phyloP scores from a whole-genome alignment of 495 filamentous ascomycete genomes.

The Talaromyces nanjingensis region DNA sequence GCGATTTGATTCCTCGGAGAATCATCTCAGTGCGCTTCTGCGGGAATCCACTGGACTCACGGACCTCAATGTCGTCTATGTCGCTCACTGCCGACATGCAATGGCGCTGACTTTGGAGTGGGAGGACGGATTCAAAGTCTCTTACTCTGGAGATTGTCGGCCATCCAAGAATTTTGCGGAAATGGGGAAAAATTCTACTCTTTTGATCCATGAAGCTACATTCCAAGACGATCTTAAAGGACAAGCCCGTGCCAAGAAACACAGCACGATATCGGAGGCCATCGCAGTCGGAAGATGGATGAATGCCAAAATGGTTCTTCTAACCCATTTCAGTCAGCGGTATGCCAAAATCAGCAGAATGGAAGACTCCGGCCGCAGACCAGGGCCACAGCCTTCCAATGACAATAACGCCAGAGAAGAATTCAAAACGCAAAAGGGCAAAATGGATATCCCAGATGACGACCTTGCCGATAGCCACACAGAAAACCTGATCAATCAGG shows the following conservation, averaged over 20 bases:
- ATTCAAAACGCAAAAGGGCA: not conserved
- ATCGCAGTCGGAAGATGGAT: conserved; percentile 69
- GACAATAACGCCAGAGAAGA: not conserved
- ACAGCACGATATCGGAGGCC: conserved; percentile 80
- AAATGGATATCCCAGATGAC: not conserved
- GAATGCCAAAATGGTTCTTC: conserved; percentile 64
- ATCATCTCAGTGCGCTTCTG: conserved; percentile 27
- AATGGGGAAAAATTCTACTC: conserved; percentile 67
- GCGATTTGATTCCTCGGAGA: conserved; percentile 19
- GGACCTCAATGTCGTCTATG: conserved; percentile 47
- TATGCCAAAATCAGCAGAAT: conserved; percentile 65
- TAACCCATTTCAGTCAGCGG: conserved; percentile 95
- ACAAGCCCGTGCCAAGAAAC: conserved; percentile 82
- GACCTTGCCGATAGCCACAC: not conserved
- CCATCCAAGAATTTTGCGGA: conserved; percentile 61
- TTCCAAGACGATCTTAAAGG: conserved; percentile 76
- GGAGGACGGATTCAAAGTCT: conserved; percentile 71
- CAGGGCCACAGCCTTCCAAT: not conserved
- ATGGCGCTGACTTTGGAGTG: conserved; percentile 72
- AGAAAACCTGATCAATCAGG: not conserved
- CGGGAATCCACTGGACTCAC: conserved; percentile 35
- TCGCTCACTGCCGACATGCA: conserved; percentile 73
- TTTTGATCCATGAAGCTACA: conserved; percentile 92
- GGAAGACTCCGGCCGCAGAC: conserved; percentile 8
- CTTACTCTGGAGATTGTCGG: conserved; percentile 89